Conservation (phyloP, 352 stramenopile species). For the Thalassiosira hispida region DNA sequence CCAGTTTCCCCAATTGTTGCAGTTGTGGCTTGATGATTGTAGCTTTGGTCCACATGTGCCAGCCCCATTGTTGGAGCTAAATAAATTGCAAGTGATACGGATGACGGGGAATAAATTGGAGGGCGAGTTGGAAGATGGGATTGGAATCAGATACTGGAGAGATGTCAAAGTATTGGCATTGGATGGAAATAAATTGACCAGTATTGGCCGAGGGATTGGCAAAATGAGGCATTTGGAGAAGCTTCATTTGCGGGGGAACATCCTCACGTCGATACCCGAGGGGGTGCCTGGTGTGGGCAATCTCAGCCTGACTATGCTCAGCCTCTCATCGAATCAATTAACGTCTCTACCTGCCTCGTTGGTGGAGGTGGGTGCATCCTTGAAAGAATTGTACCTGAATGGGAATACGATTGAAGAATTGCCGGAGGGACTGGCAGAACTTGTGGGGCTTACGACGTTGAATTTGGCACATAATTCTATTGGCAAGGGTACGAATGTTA, state of each 20-base stretch:
- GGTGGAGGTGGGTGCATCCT: slow-evolving; percentile 10
- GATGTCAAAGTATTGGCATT: slow-evolving; percentile 18
- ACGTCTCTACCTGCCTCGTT: slow-evolving; percentile 20
- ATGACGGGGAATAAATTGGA: slow-evolving; percentile 40
- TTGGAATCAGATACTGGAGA: slow-evolving; percentile 24
- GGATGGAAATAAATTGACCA: slow-evolving; percentile 36
- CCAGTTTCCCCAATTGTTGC: slow-evolving; percentile 26
- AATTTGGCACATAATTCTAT: slow-evolving; percentile 43
- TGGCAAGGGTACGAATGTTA: slow-evolving; percentile 3
- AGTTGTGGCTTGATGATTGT: slow-evolving; percentile 44
- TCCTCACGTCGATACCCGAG: slow-evolving; percentile 19
- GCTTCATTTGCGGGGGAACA: slow-evolving; percentile 36
- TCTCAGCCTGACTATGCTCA: slow-evolving; percentile 27
- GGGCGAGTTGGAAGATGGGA: background rate
- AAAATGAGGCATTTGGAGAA: slow-evolving; percentile 32
- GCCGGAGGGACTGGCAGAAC: slow-evolving; percentile 14
- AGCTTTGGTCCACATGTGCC: slow-evolving; percentile 28
- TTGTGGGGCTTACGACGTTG: slow-evolving; percentile 20
- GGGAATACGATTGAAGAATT: slow-evolving; percentile 29
- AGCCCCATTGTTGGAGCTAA: slow-evolving; percentile 12
- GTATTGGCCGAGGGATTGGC: slow-evolving; percentile 14
- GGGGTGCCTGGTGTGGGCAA: slow-evolving; percentile 19
- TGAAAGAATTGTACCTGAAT: slow-evolving; percentile 42
- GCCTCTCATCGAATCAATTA: slow-evolving; percentile 38
- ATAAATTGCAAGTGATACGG: slow-evolving; percentile 30